Evolutionary conservation across 2,329 filamentous ascomycete species (phyloP), one percentile per base, ranked within the genome.

Genomic region (Colletotrichum endophyticum): DNA sequence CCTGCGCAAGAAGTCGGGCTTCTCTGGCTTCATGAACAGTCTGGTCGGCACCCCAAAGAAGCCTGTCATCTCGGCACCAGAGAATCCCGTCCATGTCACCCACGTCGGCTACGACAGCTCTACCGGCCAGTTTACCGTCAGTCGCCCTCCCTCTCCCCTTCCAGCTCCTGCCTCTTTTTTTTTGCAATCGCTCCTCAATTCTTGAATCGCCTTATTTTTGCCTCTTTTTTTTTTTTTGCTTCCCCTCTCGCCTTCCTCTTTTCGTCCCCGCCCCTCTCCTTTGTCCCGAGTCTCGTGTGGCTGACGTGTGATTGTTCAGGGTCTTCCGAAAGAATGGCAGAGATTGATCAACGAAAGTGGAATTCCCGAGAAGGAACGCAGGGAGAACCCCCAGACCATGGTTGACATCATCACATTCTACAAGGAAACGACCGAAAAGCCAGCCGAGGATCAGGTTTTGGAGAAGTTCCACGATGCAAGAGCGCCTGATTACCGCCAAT

Each of bases 281-380:
- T 64, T 64, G n/a, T 39, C 53, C 34, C 25, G 59, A 25, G 8
- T 36, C 15, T 34, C 28, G 59, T 70, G 32, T 39, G 78, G 77
- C 77, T 81, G 78, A 79, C 76, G 66, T 70, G 32, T 30, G 16
- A 70, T 56, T 13, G 30, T 53, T 77, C 82, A 97, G 96, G 97
- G 97, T 78, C 90, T 99, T 32, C 97, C 97, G 22, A 98, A 97
- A 85, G 97, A 99, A 91, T 99, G 97, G 97, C 96, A 99, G 87
- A 94, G 95, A 77, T 92, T 98, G 83, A 92, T 99, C 82, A 95
- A 96, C 87, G 96, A 98, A 85, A 98, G 95, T 85, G 97, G 97
- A 79, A 98, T 99, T 81, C 95, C 96, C 32, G 96, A 98, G 87
- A 96, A 97, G 86, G 97, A 99, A 84, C 95, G 98, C 85, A 95